A percentile compares a stretch with the other conserved stretches of the same genome.
Conservation (phyloP, 2,329 filamentous ascomycete genomes). For the Pseudogymnoascus sp. region DNA sequence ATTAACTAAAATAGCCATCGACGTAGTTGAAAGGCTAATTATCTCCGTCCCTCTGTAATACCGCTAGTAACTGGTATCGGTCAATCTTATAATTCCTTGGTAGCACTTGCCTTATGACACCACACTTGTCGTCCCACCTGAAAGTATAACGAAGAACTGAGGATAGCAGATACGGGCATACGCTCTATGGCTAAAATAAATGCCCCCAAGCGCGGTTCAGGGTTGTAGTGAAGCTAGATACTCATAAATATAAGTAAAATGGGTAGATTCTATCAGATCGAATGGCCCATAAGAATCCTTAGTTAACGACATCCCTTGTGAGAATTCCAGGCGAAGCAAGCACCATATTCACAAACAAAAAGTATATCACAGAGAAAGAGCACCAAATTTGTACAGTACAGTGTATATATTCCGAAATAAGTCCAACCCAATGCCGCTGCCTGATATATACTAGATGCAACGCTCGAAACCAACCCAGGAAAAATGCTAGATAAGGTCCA, state of each 20-base stretch:
- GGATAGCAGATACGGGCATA: neutral
- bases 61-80: neutral
- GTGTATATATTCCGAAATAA: neutral
- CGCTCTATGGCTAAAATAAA: neutral
- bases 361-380: neutral
- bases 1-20: neutral
- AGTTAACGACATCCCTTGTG: neutral
- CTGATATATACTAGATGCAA: neutral
- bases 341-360: neutral
- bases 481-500: neutral
- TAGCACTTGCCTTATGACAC: neutral
- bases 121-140: neutral
- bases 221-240: neutral
- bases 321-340: neutral
- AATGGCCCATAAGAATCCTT: neutral
- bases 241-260: neutral
- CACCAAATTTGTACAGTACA: neutral
- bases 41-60: neutral
- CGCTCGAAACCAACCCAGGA: neutral
- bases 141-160: neutral
- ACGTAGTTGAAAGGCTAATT: neutral
- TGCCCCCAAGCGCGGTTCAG: neutral
- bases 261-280: neutral
- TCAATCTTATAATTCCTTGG: neutral
- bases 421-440: neutral